Conservation (phyloP, 352 stramenopile genomes). For the Phytophthora agathidicida region DNA sequence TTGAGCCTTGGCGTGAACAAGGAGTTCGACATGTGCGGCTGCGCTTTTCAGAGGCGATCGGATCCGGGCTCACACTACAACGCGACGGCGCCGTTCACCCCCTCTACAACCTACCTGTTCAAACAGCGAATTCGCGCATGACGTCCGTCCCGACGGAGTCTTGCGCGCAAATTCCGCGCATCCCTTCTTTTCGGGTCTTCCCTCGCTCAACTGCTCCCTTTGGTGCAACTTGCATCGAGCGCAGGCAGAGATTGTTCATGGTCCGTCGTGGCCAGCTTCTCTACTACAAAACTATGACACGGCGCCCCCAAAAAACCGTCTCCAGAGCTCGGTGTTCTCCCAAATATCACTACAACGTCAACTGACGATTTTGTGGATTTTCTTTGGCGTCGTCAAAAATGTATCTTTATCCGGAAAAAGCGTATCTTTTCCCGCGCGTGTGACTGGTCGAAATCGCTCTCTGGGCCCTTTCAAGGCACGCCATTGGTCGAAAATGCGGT, state of each 20-base stretch:
- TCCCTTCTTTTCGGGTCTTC: constrained; percentile 19
- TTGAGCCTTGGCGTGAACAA: constrained; percentile 20
- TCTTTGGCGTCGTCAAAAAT: constrained; percentile 14
- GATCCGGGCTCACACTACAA: constrained; percentile 23
- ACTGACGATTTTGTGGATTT: constrained; percentile 19
- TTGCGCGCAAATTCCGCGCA: constrained; percentile 42
- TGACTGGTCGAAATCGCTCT: too few relatives aligned
- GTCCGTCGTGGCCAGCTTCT: constrained; percentile 21
- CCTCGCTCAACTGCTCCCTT: constrained; percentile 7
- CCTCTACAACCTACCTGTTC: background rate
- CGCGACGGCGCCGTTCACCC: constrained; percentile 23
- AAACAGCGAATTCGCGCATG: background rate
- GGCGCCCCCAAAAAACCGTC: background rate
- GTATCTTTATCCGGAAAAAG: constrained; percentile 5
- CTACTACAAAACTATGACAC: too few relatives aligned
- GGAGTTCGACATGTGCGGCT: constrained; percentile 10
- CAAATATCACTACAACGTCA: constrained; percentile 18
- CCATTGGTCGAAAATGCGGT: too few relatives aligned
- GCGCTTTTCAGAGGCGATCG: constrained; percentile 26
- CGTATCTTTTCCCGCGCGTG: constrained; percentile 24
- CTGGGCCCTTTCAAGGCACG: too few relatives aligned
- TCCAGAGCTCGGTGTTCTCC: too few relatives aligned
- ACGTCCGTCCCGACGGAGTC: constrained; percentile 30
- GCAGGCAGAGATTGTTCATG: constrained; percentile 28
- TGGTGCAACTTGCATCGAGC: background rate